Evolutionary conservation across 345 rosid genomes (phyloP), one percentile per base, ranked within the genome.

Genomic region (Aquilaria malaccensis): DNA sequence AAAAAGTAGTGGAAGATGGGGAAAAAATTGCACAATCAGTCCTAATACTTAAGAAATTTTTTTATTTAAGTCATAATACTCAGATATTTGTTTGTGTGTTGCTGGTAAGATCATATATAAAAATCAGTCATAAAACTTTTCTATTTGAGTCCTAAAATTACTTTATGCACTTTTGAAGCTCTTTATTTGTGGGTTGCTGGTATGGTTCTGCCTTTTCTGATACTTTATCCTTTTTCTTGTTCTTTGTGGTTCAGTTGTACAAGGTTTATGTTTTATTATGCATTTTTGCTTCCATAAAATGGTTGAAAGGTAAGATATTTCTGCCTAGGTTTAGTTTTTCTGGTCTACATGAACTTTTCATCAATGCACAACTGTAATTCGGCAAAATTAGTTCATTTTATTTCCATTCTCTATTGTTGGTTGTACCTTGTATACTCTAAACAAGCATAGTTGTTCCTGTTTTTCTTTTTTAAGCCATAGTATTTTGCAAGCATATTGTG

Each of bases 181-280:
- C 45, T 61, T 30, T 7, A 3, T 58, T 11, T 43, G 48, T 65
- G 69, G 69, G 52, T 58, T 14, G 62, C 63, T 57, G 69, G 63
- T 66, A 50, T 15, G 51, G 58, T 15, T 66, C 10, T 45, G 2
- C 37, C 11, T 53, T 29, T 4, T 63, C 45, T 1, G 52, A 50
- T 33, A 29, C 29, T 62, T 6, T 52, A 3, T 50, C 12, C 30
- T 22, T 47, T 22, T 31, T 56, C 7, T 13, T 4, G 12, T 56
- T 56, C 14, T 10, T 13, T 56, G 10, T 52, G 33, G 66, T 29
- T 54, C 12, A 55, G 30, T 30, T 54, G 53, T 37, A n/a, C 48
- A 0, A 41, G 15, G 7, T 12, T 13, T 47, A 45, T 46, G 10
- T 14, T 60, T 60, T 9, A 4, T 33, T 52, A 13, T 10, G 32